These are phyloP conservation scores for Trichophyton mentagrophytes DNA, from an alignment of 2,329 filamentous ascomycete genomes.

Conservation along the genomic window DNA sequence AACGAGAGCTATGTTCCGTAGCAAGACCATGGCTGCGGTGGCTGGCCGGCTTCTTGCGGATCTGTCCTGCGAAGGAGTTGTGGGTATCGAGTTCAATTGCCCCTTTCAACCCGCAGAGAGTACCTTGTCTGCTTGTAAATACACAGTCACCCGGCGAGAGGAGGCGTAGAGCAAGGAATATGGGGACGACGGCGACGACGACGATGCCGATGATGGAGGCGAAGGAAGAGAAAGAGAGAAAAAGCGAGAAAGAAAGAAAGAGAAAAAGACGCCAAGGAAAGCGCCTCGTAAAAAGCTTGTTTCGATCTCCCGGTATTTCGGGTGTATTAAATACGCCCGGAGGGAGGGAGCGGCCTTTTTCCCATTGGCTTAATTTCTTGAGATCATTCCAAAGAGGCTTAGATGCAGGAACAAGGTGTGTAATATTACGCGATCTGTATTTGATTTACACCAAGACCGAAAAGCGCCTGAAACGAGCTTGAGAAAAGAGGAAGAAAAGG, in stretches of 20 bases:
- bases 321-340: neutral
- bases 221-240: neutral
- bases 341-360: neutral
- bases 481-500: neutral
- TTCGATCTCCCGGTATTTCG: neutral
- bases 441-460: neutral
- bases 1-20: neutral
- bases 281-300: neutral
- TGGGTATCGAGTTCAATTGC: neutral
- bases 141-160: neutral
- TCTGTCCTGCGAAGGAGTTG: neutral
- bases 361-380: neutral
- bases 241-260: neutral
- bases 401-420: neutral
- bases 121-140: neutral
- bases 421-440: neutral
- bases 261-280: neutral
- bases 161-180: neutral
- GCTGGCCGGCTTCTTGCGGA: neutral
- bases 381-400: neutral
- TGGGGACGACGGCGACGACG: neutral
- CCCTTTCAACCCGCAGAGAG: neutral
- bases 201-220: neutral
- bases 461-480: neutral
- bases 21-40: neutral